Base-by-base conservation (phyloP, 441 rosid genomes). In the Euphorbia schlechtendalii region DNA sequence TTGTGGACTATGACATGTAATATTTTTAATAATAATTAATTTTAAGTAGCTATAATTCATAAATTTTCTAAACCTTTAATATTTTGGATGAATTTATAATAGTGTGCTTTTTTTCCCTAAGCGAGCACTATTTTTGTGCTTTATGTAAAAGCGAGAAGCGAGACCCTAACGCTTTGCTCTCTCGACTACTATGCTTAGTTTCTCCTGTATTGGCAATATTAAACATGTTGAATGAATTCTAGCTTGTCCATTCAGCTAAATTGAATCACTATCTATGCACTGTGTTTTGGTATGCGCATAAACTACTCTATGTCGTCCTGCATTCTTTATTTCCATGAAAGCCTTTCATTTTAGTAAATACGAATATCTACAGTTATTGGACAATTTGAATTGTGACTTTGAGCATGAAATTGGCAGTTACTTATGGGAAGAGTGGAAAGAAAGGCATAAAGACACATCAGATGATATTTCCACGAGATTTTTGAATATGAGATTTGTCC, bases 381-480 rank as follows among this genome's bases (percentile, higher is more conserved):
- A 25, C 36, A n/a, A 14, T 53, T 18, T 36, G 58, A 56, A 24
- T 65, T 68, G 36, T 54, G 43, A 30, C 64, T 65, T 56, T 41
- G 5, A 30, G 10, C 64, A 38, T 24, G 76, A 80, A 66, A 67
- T 71, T 76, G 70, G 30, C 80, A 90, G 97, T 72, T 90, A 88
- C 76, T 77, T 90, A 53, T 73, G 68, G 72, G 93, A 90, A 80
- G 89, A 86, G 75, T 90, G 93, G 96, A 86, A 83, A 72, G 77
- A 76, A 74, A 86, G 83, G 79, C 78, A 86, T 46, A 72, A 66
- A 58, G 78, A 73, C 22, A 55, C 71, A 56, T 74, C 73, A 28
- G 82, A 68, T 61, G 83, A 82, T 60, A 41, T 81, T 57, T 52
- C 81, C 67, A 72, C 82, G 56, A 83, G 75, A 46, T 71, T 81